phyloP scores from a whole-genome alignment of 352 stramenopile genomes.

The Globisporangium emineosum region DNA sequence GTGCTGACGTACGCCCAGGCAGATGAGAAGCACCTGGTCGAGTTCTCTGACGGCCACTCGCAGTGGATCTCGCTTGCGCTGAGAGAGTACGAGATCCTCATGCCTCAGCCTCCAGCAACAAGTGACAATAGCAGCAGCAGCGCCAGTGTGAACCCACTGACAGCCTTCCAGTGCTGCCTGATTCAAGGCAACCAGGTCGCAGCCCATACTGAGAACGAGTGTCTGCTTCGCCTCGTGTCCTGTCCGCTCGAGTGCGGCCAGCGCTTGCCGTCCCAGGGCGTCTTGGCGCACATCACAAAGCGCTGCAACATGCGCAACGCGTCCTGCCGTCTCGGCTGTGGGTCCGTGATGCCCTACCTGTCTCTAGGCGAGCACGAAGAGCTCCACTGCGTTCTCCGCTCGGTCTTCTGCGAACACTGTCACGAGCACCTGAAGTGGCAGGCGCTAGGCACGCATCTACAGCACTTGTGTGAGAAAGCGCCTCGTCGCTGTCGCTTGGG shows the following conservation, averaged over 20 bases:
- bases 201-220: constrained; percentile 35
- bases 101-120: background rate
- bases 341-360: constrained; percentile 39
- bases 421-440: constrained; percentile 27
- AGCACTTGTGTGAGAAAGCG: constrained; percentile 28
- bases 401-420: constrained; percentile 56
- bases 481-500: constrained; percentile 53
- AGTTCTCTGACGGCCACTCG: constrained; percentile 51
- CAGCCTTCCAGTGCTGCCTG: constrained; percentile 25
- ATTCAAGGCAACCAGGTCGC: constrained; percentile 13
- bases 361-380: constrained; percentile 55
- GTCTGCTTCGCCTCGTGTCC: constrained; percentile 41
- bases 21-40: constrained; percentile 39
- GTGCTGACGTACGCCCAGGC: constrained; percentile 38
- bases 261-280: constrained; percentile 31
- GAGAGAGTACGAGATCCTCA: constrained; percentile 46
- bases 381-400: constrained; percentile 34
- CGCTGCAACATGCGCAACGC: constrained; percentile 64
- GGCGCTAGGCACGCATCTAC: constrained; percentile 33
- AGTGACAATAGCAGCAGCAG: background rate
- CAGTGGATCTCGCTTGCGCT: constrained; percentile 37
- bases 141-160: background rate
- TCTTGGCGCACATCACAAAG: constrained; percentile 43
- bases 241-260: constrained; percentile 72
- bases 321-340: constrained; percentile 57